phyloP scores from a whole-genome alignment of 768 basidiomycete species.

The Panaeolus papilionaceus region DNA sequence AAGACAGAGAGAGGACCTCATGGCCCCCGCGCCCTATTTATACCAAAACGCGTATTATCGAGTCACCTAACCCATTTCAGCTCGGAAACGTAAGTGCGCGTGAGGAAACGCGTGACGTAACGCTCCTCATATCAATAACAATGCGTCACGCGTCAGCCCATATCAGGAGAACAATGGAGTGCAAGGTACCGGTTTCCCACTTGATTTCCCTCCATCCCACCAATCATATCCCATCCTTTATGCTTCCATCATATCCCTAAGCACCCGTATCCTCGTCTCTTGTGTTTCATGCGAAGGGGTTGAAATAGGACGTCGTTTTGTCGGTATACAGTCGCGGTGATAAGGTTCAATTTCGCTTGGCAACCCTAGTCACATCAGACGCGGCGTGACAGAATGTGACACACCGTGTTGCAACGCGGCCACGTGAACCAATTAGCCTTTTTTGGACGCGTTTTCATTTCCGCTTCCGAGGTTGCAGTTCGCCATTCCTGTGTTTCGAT shows the following conservation, averaged over 20 bases:
- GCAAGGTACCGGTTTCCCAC: constrained; percentile 7
- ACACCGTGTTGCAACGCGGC: constrained; percentile 18
- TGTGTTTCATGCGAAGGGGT: neutral
- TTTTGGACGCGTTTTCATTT: constrained; percentile 22
- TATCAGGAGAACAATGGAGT: constrained; percentile 10
- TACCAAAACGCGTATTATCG: constrained; percentile 12
- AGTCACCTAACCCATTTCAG: constrained; percentile 8
- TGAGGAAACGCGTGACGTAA: constrained; percentile 12
- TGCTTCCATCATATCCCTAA: constrained; percentile 5
- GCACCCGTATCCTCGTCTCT: neutral
- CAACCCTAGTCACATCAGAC: constrained; percentile 9
- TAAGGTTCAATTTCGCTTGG: neutral
- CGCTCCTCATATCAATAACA: constrained; percentile 2
- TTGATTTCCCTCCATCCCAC: constrained; percentile 2
- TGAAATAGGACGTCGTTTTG: neutral
- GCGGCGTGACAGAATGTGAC: constrained; percentile 40
- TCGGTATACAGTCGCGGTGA: neutral
- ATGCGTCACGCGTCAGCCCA: neutral
- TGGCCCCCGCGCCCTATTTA: neutral
- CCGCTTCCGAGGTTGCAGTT: neutral
- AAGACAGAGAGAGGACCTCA: neutral
- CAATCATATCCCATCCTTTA: neutral
- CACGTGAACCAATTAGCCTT: constrained; percentile 36
- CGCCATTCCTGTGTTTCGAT: neutral
- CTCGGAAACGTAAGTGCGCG: constrained; percentile 10